Conservation (phyloP, 2,329 filamentous ascomycete genomes). For the Penicillium sumatraense region DNA sequence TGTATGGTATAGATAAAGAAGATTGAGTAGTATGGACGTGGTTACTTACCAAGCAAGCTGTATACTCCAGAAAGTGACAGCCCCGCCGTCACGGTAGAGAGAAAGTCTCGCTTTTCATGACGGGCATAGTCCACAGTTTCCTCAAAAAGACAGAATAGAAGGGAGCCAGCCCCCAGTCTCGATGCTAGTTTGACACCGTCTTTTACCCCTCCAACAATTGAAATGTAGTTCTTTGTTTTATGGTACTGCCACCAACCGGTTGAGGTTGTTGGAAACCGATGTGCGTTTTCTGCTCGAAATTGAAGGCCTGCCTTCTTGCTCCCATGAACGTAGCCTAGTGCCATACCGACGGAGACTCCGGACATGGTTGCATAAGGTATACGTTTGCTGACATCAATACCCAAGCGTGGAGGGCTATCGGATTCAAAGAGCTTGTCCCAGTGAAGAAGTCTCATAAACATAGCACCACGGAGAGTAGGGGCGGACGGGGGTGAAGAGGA, state of each 20-base stretch:
- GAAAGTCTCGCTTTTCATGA: slow-evolving; percentile 68
- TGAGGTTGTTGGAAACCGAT: slow-evolving; percentile 81
- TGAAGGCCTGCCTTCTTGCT: slow-evolving; percentile 75
- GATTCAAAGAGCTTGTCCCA: slow-evolving; percentile 46
- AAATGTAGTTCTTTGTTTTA: slow-evolving; percentile 94
- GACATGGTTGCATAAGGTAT: slow-evolving; percentile 67
- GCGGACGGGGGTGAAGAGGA: background rate
- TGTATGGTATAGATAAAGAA: background rate
- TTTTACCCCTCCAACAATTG: slow-evolving; percentile 74
- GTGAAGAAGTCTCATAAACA: slow-evolving; percentile 34
- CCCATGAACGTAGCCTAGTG: slow-evolving; percentile 73
- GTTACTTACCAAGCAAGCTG: slow-evolving; percentile 76
- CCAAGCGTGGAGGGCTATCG: slow-evolving; percentile 52
- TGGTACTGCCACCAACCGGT: slow-evolving; percentile 98
- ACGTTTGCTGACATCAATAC: slow-evolving; percentile 67
- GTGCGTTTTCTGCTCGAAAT: slow-evolving; percentile 94
- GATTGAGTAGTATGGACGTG: background rate
- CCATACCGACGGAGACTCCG: slow-evolving; percentile 71
- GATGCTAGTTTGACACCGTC: slow-evolving; percentile 78
- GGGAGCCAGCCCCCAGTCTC: slow-evolving; percentile 72
- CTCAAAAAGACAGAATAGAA: slow-evolving; percentile 79
- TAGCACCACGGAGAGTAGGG: background rate
- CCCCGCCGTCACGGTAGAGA: slow-evolving; percentile 81
- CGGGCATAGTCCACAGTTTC: slow-evolving; percentile 76
- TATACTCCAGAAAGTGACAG: slow-evolving; percentile 84